phyloP scores from a whole-genome alignment of 2,329 filamentous ascomycete genomes.

The Escovopsis weberi region DNA sequence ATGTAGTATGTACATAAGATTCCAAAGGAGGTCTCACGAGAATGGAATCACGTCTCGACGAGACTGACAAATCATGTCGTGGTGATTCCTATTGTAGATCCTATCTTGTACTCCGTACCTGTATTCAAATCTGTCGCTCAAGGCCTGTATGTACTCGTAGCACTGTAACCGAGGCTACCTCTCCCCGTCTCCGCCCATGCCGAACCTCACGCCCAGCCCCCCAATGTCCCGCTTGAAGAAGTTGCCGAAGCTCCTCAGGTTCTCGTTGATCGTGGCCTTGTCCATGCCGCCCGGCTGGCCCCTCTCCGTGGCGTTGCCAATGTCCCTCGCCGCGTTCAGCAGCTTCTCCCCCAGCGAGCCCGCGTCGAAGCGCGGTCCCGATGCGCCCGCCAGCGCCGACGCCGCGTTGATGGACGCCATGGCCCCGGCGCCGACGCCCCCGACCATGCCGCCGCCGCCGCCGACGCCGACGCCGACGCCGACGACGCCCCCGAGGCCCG shows the following conservation, averaged over 20 bases:
- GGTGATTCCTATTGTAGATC: too few relatives aligned
- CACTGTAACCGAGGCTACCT: too few relatives aligned
- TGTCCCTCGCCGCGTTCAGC: slow-evolving; percentile 75
- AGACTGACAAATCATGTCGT: too few relatives aligned
- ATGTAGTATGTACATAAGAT: too few relatives aligned
- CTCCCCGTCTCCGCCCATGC: slow-evolving; percentile 33
- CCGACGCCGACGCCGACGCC: too few relatives aligned
- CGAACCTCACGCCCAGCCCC: slow-evolving; percentile 58
- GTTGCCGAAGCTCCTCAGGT: slow-evolving; percentile 88
- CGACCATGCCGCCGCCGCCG: too few relatives aligned
- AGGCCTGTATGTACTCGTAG: too few relatives aligned
- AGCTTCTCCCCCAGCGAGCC: slow-evolving; percentile 73
- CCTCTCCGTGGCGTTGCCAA: slow-evolving; percentile 35
- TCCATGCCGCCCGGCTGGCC: slow-evolving; percentile 29
- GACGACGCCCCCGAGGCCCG: slow-evolving; percentile 10
- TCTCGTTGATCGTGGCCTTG: slow-evolving; percentile 73
- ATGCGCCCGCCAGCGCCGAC: slow-evolving; percentile 22
- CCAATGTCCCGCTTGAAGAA: slow-evolving; percentile 87
- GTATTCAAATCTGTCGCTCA: too few relatives aligned
- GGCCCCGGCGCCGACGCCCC: slow-evolving; percentile 8
- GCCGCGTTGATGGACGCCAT: slow-evolving; percentile 27
- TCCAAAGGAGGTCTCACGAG: too few relatives aligned
- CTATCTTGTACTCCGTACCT: too few relatives aligned
- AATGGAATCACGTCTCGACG: too few relatives aligned
- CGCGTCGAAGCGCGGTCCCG: slow-evolving; percentile 56